phyloP scores from a whole-genome alignment of 2,329 filamentous ascomycete species.

The Hymenoscyphus scutula region DNA sequence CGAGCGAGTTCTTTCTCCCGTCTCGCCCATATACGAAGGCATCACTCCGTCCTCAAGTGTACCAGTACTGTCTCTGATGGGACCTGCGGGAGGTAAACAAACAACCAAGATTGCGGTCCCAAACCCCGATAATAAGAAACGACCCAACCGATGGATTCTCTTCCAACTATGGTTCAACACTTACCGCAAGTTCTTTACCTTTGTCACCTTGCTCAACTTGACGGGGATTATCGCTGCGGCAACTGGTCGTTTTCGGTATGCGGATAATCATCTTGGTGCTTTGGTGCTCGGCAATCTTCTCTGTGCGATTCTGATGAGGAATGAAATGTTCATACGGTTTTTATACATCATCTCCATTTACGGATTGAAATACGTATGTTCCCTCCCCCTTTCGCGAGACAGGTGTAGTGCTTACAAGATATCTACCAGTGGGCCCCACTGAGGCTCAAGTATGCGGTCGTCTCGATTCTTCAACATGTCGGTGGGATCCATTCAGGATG shows the following conservation, averaged over 20 bases:
- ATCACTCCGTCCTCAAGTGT: conserved; percentile 35
- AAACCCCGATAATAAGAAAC: conserved; percentile 13
- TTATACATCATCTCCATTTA: conserved; percentile 41
- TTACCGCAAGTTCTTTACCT: conserved; percentile 42
- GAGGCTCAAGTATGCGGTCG: conserved; percentile 38
- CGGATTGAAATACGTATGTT: conserved; percentile 39
- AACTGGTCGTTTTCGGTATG: conserved; percentile 38
- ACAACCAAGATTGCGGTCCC: conserved; percentile 10
- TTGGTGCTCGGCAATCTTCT: conserved; percentile 42
- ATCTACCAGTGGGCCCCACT: conserved; percentile 40
- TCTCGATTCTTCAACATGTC: conserved; percentile 42
- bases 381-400: neutral
- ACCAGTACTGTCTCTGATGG: conserved; percentile 31
- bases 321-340: conserved; percentile 41
- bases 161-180: conserved; percentile 43
- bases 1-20: conserved; percentile 26
- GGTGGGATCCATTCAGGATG: conserved; percentile 44
- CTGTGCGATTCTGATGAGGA: conserved; percentile 41
- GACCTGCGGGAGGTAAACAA: conserved; percentile 21
- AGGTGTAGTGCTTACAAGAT: conserved; percentile 13
- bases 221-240: conserved; percentile 39
- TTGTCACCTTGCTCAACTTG: conserved; percentile 40
- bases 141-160: conserved; percentile 35
- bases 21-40: conserved; percentile 37
- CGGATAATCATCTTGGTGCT: conserved; percentile 40